Percentiles rank a stretch among this genome's conserved stretches.
Evolutionary conservation across 345 rosid genomes (phyloP).

Genomic region (Chamaenerion angustifolium): DNA sequence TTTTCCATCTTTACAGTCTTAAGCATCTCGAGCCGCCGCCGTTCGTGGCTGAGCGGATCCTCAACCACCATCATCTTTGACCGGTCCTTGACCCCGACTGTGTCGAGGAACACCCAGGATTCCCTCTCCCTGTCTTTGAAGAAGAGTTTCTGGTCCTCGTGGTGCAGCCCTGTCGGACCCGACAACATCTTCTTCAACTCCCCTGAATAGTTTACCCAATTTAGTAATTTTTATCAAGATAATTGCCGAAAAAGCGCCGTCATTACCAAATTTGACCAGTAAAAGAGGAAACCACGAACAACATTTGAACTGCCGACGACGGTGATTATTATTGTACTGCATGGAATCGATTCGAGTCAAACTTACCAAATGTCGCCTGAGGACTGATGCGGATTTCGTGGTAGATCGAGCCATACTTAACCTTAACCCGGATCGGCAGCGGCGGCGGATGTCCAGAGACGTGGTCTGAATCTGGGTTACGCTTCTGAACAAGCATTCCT

Average conservation of each 20-base stretch:
- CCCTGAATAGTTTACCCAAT: slow-evolving; percentile 30
- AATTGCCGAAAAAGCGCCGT: no score
- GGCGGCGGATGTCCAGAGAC: slow-evolving; percentile 35
- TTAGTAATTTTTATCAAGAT: no score
- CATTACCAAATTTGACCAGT: no score
- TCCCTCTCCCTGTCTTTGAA: slow-evolving; percentile 93
- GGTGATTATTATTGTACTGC: no score
- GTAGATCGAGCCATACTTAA: slow-evolving; percentile 73
- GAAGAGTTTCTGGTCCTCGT: slow-evolving; percentile 81
- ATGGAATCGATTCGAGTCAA: no score
- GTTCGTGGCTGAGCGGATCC: slow-evolving; percentile 87
- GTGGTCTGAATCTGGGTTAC: slow-evolving; percentile 59
- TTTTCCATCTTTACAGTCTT: slow-evolving; percentile 76
- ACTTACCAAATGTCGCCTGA: slow-evolving; percentile 81
- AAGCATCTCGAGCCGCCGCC: slow-evolving; percentile 64
- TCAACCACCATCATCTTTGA: slow-evolving; percentile 77
- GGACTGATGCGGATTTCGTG: slow-evolving; percentile 71
- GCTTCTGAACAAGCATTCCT: slow-evolving; percentile 95
- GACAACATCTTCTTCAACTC: slow-evolving; percentile 89
- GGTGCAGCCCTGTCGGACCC: slow-evolving; percentile 82
- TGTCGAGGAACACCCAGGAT: slow-evolving; percentile 74
- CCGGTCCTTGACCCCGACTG: slow-evolving; percentile 76
- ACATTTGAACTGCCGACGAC: no score
- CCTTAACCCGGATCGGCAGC: slow-evolving; percentile 76
- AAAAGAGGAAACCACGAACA: no score